phyloP scores from a whole-genome alignment of 2,329 filamentous ascomycete genomes.

The Nemania diffusa region DNA sequence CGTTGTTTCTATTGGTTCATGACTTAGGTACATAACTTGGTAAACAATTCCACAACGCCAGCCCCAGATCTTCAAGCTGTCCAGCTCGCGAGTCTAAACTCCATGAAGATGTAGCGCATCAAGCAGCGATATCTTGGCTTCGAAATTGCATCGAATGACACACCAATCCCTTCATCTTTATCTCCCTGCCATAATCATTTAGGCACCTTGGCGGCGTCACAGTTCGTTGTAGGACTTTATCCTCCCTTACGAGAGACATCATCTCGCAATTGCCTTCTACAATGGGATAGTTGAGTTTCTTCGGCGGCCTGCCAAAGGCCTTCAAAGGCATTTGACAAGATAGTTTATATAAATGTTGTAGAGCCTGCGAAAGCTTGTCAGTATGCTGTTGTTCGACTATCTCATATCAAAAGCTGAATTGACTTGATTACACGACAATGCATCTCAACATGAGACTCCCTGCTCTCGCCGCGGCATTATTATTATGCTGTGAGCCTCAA shows the following conservation, averaged over 20 bases:
- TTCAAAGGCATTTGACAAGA: not conserved
- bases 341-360: not conserved
- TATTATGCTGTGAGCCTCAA: not conserved
- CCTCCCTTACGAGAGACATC: not conserved
- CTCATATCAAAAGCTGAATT: no score
- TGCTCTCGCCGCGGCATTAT: not conserved
- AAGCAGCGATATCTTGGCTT: not conserved
- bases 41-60: not conserved
- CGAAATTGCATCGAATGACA: not conserved
- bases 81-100: conserved; percentile 11
- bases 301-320: not conserved
- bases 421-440: not conserved
- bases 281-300: conserved; percentile 6
- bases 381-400: no score
- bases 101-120: not conserved
- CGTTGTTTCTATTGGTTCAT: not conserved
- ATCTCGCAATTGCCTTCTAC: conserved; percentile 19
- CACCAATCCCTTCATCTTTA: no score
- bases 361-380: not conserved
- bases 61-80: not conserved
- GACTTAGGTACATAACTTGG: not conserved
- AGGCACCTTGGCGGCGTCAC: not conserved
- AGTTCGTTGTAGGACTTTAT: not conserved
- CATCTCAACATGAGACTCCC: not conserved
- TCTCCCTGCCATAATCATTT: not conserved